Evolutionary conservation across 2,329 filamentous ascomycete genomes (phyloP).

Genomic region (Mariannaea sp.): DNA sequence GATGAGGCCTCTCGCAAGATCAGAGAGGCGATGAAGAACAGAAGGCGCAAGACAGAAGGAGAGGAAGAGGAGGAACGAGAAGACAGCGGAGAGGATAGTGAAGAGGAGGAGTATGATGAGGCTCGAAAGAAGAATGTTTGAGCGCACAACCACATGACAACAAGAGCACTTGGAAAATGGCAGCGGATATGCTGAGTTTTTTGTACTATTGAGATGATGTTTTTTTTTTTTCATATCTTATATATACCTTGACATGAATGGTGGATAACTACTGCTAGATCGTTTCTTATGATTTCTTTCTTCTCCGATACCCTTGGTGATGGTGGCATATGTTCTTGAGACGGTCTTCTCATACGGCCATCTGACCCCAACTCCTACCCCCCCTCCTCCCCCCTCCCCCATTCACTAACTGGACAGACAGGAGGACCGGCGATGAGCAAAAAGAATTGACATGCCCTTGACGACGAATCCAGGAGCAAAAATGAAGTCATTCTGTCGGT

Average conservation of each 20-base stretch:
- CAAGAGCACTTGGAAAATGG: slow-evolving; percentile 1
- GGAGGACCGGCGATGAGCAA: too few relatives aligned
- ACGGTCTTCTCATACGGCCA: too few relatives aligned
- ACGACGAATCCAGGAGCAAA: too few relatives aligned
- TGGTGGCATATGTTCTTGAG: too few relatives aligned
- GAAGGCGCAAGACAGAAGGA: slow-evolving; percentile 58
- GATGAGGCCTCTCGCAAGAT: slow-evolving; percentile 86
- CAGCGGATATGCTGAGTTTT: slow-evolving; percentile 17
- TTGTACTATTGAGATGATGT: slow-evolving; percentile 19
- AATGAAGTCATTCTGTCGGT: too few relatives aligned
- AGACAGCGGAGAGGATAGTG: slow-evolving; percentile 47
- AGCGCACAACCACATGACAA: neutral
- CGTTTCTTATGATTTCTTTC: neutral
- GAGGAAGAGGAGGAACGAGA: slow-evolving; percentile 42
- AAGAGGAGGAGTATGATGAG: slow-evolving; percentile 50
- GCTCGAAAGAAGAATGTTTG: slow-evolving; percentile 49
- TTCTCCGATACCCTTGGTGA: too few relatives aligned
- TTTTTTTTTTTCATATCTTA: neutral
- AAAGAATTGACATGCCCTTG: too few relatives aligned
- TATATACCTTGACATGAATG: too few relatives aligned
- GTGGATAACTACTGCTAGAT: neutral
- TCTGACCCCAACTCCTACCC: too few relatives aligned
- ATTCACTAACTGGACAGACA: too few relatives aligned
- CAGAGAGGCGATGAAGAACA: slow-evolving; percentile 76
- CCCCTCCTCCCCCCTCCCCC: too few relatives aligned